Evolutionary conservation across 331 rosid species (phyloP), one percentile per base, ranked within the genome.

Genomic region (Pyracantha coccinea): DNA sequence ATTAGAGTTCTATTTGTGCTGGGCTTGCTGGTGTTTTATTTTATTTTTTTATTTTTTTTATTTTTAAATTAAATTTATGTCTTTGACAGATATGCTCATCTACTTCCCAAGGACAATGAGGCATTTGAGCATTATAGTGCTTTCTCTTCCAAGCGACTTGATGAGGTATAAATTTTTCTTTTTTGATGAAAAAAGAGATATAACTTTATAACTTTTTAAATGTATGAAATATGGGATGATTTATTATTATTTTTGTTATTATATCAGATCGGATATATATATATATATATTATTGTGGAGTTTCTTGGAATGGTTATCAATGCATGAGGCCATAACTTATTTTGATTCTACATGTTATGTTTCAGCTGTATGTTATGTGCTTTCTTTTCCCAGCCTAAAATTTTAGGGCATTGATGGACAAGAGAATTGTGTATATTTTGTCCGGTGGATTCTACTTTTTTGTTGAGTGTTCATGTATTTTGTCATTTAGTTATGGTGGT

Each of bases 61-160:
- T 9, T 35, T 38, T 38, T 45, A n/a, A 21, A 11, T 35, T 78
- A 0, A 44, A 44, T 44, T 44, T 28, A 1, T 65, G 25, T 73
- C 44, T 71, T 50, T 77, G 77, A 24, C 87, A 93, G 99, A 80
- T 92, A 87, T 78, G 91, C 91, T 5, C 99, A 95, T 85, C 68
- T 95, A 81, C 99, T 95, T 74, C 99, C 98, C 23, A 85, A 82
- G 80, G 93, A 92, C 68, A 91, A 85, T 68, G 97, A 95, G 77
- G 96, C 99, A 76, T 87, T 95, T 85, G 98, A 89, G 78, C 96
- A 86, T 80, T 95, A 95, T 78, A 86, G 76, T 81, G 65, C 82
- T 70, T 89, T 90, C 85, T 90, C 90, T 73, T 83, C 89, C 73
- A 95, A 90, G 91, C 93, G 92, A 57, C 89, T 95, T 81, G 99